Conservation (phyloP, 208 protist genomes). For the Crithidia expoeki region DNA sequence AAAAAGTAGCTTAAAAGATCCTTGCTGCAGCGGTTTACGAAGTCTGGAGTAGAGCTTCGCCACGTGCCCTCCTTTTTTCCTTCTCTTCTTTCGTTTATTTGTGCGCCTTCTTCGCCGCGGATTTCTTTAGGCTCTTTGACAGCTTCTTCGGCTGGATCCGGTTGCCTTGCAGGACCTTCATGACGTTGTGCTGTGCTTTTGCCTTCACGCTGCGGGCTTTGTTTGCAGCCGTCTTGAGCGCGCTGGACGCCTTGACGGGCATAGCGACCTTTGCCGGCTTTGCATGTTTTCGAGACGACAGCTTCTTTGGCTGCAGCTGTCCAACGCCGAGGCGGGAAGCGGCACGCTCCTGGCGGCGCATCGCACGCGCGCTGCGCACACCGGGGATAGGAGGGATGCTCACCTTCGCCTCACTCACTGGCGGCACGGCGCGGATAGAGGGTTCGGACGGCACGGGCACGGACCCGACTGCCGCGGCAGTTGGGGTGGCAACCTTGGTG, state of each 20-base stretch:
- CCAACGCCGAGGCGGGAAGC: background rate
- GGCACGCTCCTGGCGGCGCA: conserved; percentile 28
- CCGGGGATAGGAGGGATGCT: conserved; percentile 38
- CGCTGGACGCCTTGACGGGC: conserved; percentile 11
- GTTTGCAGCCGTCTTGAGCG: conserved; percentile 14
- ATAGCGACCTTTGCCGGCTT: conserved; percentile 12
- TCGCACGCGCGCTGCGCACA: conserved; percentile 31
- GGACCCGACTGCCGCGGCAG: conserved; percentile 1
- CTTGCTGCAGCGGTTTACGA: background rate
- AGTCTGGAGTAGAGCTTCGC: too few relatives aligned
- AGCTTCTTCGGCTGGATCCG: conserved; percentile 12
- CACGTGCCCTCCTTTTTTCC: too few relatives aligned
- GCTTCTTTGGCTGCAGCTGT: conserved; percentile 23
- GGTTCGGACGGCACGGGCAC: conserved; percentile 1
- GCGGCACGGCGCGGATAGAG: conserved; percentile 12
- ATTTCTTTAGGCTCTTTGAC: conserved; percentile 6
- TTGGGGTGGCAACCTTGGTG: conserved; percentile 9
- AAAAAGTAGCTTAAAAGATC: background rate
- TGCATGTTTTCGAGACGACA: background rate
- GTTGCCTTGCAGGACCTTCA: background rate
- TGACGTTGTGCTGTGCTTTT: conserved; percentile 7
- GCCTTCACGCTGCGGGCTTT: conserved; percentile 12
- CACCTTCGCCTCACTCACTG: conserved; percentile 7
- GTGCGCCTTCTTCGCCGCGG: conserved; percentile 16
- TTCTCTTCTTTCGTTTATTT: conserved; percentile 7